phyloP scores from a whole-genome alignment of 441 rosid species.

The Isatis lusitanica region DNA sequence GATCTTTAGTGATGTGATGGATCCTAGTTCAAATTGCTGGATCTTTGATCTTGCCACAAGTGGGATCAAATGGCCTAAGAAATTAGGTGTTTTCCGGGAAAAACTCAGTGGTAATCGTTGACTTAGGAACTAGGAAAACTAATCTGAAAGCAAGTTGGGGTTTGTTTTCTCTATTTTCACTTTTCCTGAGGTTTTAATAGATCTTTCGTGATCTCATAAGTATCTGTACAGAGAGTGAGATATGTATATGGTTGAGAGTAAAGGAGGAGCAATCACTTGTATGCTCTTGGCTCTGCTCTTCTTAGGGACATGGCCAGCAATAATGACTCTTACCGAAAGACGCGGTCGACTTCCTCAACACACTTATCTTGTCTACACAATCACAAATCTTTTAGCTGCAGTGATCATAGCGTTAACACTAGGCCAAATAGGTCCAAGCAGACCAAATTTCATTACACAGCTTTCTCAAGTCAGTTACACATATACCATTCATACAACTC shows the following conservation, averaged over 20 bases:
- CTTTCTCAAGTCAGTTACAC: constrained; percentile 56
- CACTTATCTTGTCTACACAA: constrained; percentile 76
- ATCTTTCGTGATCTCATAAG: too few species aligned
- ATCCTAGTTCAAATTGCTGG: too few species aligned
- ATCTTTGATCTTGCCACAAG: too few species aligned
- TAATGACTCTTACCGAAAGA: constrained; percentile 70
- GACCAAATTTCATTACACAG: constrained; percentile 67
- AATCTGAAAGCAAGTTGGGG: background rate
- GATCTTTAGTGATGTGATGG: too few species aligned
- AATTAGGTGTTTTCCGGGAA: too few species aligned
- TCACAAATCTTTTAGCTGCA: constrained; percentile 75
- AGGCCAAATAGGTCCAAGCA: constrained; percentile 61
- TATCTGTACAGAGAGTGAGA: background rate
- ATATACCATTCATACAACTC: background rate
- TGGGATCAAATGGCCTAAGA: too few species aligned
- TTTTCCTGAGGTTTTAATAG: too few species aligned
- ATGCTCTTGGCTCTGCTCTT: constrained; percentile 71
- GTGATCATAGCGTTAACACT: constrained; percentile 74
- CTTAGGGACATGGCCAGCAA: constrained; percentile 91
- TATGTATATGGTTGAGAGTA: constrained; percentile 53
- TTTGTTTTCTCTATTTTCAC: too few species aligned
- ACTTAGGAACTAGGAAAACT: background rate
- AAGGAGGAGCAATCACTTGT: constrained; percentile 80
- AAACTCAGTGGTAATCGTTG: too few species aligned
- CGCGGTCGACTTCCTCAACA: constrained; percentile 93